Conservation (phyloP, 805 yeast species). For the Candida boidinii region DNA sequence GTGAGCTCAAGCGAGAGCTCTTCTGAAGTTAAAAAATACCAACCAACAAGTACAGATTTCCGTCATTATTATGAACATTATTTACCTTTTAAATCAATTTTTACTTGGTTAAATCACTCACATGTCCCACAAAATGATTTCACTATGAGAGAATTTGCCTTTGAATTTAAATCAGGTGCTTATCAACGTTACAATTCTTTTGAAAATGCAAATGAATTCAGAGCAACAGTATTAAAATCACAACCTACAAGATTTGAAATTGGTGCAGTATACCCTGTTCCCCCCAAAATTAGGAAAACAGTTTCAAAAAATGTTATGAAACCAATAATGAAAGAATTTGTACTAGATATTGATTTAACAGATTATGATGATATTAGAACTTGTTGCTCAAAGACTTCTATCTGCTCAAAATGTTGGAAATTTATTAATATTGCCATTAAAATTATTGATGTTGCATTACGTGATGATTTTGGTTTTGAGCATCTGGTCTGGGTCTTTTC, state of each 20-base stretch:
- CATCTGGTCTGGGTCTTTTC: conserved; percentile 92
- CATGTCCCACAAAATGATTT: conserved; percentile 69
- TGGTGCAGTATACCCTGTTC: conserved; percentile 84
- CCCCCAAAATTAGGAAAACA: conserved; percentile 79
- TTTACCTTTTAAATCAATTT: conserved; percentile 72
- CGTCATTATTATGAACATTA: conserved; percentile 57
- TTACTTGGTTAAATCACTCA: conserved; percentile 85
- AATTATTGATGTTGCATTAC: conserved; percentile 60
- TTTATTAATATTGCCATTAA: conserved; percentile 80
- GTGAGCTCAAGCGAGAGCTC: not conserved
- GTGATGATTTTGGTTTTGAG: conserved; percentile 84
- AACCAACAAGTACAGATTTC: conserved; percentile 55
- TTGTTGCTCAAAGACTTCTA: conserved; percentile 79
- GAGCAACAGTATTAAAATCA: conserved; percentile 60
- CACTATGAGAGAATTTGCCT: conserved; percentile 88
- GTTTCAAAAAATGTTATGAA: conserved; percentile 70
- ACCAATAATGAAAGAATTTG: conserved; percentile 80
- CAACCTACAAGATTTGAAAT: conserved; percentile 90
- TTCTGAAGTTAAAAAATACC: conserved; percentile 8
- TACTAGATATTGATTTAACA: conserved; percentile 94
- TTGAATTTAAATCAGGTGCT: conserved; percentile 79
- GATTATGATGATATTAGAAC: conserved; percentile 93
- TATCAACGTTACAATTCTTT: conserved; percentile 87
- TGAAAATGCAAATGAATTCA: conserved; percentile 59
- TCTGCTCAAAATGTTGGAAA: conserved; percentile 89